Percentiles rank a stretch among this genome's conserved stretches.
These are phyloP conservation scores for Geotrichum bryndzae DNA, from an alignment of 1,139 yeast genomes.

Conservation along the genomic window DNA sequence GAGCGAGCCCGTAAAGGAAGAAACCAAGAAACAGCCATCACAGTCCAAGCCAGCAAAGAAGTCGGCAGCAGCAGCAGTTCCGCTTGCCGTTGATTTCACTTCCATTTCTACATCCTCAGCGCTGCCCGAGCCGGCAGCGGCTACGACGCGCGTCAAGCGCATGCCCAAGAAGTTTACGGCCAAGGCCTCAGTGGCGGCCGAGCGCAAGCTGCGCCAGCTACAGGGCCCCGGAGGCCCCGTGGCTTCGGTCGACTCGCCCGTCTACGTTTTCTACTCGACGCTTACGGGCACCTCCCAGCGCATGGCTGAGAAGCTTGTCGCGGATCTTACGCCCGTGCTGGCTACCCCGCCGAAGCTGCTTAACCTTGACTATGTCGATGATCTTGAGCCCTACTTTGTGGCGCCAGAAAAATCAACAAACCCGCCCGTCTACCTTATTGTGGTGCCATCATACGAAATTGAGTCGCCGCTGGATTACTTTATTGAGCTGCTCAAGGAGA, in stretches of 20 bases:
- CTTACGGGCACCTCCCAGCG: constrained; percentile 76
- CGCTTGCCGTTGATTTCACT: constrained; percentile 43
- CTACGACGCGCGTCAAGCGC: constrained; percentile 13
- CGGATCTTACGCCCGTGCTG: constrained; percentile 37
- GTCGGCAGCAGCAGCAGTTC: constrained; percentile 5
- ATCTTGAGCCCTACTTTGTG: constrained; percentile 75
- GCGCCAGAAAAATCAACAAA: constrained; percentile 41
- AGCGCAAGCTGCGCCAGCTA: constrained; percentile 25
- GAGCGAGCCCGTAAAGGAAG: not conserved
- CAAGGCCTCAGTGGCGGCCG: constrained; percentile 17
- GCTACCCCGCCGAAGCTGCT: constrained; percentile 47
- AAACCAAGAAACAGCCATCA: not conserved
- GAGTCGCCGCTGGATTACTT: constrained; percentile 90
- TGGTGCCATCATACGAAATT: constrained; percentile 85
- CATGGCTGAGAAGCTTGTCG: constrained; percentile 43
- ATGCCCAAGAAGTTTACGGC: constrained; percentile 27
- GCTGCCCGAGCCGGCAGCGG: constrained; percentile 19
- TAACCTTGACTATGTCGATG: constrained; percentile 77
- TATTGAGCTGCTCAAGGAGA: constrained; percentile 72
- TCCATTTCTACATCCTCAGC: constrained; percentile 25
- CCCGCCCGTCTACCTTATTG: constrained; percentile 56
- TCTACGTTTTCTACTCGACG: constrained; percentile 73
- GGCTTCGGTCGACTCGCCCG: constrained; percentile 27
- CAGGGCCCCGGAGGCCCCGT: constrained; percentile 25
- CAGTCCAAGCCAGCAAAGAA: not conserved